Conservation (phyloP, 148 eudicot species). For the Rhododendron ovatum region DNA sequence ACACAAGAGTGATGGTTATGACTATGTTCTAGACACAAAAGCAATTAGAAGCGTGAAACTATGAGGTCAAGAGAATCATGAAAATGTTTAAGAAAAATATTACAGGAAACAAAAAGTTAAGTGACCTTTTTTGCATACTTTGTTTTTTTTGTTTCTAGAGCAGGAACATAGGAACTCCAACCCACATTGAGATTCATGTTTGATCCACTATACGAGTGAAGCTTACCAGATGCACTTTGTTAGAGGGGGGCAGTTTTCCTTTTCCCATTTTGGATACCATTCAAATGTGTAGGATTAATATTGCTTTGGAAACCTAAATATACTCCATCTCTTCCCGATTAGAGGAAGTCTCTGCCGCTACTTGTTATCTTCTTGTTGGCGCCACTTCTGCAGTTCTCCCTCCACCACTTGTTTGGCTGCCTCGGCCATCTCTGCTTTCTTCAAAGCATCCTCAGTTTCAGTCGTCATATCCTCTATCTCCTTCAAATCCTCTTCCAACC, state of each 20-base stretch:
- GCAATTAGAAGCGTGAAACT: not conserved
- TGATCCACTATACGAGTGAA: not conserved
- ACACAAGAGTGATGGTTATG: not conserved
- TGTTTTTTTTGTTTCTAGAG: not conserved
- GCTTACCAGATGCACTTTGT: not conserved
- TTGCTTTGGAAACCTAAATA: not conserved
- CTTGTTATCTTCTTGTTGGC: slow-evolving; percentile 17
- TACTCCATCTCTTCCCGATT: not conserved
- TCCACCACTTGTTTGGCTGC: slow-evolving; percentile 52
- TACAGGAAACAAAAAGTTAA: not conserved
- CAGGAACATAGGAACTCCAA: not conserved
- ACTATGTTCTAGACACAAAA: not conserved
- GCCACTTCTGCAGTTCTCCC: slow-evolving; percentile 55
- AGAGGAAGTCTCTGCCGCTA: not conserved
- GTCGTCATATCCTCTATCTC: slow-evolving; percentile 52
- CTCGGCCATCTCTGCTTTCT: slow-evolving; percentile 67
- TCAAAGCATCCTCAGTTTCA: slow-evolving; percentile 64
- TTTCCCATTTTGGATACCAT: not conserved
- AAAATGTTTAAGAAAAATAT: not conserved
- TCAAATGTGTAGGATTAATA: not conserved
- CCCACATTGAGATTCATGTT: not conserved
- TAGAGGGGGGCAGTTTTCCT: not conserved
- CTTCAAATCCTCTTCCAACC: slow-evolving; percentile 50
- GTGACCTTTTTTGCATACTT: not conserved
- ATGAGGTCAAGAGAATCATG: not conserved